Percentiles rank a stretch among this genome's conserved stretches.
phyloP scores from a whole-genome alignment of 805 yeast species.

The Kazachstania psychrophila region DNA sequence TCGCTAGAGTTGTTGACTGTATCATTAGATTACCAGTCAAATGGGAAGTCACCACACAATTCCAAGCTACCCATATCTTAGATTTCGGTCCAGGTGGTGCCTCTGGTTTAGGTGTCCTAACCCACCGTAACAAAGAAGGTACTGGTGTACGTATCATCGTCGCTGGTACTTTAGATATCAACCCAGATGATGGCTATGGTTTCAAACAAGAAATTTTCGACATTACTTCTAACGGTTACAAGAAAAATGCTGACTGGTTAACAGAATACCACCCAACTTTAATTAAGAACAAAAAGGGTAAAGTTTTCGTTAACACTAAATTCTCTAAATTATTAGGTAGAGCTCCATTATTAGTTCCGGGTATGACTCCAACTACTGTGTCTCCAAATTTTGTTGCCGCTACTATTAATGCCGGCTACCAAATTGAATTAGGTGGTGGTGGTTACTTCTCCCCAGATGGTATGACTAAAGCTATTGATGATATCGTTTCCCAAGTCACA shows the following conservation, averaged over 20 bases:
- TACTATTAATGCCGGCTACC: conserved; percentile 91
- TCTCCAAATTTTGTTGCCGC: conserved; percentile 91
- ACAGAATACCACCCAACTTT: conserved; percentile 79
- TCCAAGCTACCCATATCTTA: conserved; percentile 74
- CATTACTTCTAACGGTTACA: conserved; percentile 51
- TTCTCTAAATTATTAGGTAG: conserved; percentile 85
- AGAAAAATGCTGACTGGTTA: conserved; percentile 87
- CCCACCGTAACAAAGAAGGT: conserved; percentile 97
- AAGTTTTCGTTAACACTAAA: conserved; percentile 84
- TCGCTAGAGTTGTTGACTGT: conserved; percentile 64
- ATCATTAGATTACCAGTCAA: conserved; percentile 84
- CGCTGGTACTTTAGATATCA: conserved; percentile 79
- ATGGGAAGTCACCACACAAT: conserved; percentile 87
- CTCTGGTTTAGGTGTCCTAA: conserved; percentile 90
- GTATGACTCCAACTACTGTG: conserved; percentile 98
- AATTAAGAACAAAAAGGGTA: conserved; percentile 62
- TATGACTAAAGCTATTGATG: conserved; percentile 67
- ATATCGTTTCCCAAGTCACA: conserved; percentile 55
- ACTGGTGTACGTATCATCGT: conserved; percentile 91
- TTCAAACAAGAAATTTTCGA: conserved; percentile 93
- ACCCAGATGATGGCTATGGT: conserved; percentile 77
- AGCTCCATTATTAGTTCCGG: conserved; percentile 96
- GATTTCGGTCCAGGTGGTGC: conserved; percentile 99
- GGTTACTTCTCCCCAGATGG: conserved; percentile 75
- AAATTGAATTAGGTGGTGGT: conserved; percentile 98